Base-by-base conservation (phyloP, 2,329 filamentous ascomycete genomes). In the Penicillium corylophilum region DNA sequence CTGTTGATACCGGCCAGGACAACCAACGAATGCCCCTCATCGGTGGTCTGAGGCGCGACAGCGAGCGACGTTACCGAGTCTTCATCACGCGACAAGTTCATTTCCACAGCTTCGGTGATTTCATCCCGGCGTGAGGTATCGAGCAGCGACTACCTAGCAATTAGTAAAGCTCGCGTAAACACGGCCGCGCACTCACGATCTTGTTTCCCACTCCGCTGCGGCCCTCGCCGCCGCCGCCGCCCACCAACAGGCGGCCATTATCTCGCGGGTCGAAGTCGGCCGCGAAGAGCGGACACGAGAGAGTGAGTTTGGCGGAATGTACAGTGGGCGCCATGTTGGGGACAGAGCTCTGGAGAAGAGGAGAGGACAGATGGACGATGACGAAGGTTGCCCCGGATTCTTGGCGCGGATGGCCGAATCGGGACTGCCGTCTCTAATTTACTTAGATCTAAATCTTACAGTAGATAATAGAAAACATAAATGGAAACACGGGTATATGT, bases 181-280 rank as follows among this genome's bases (percentile, higher is more conserved):
- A 24, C 44, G 22, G 18, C 42, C 20, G 10, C n/a, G 42, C 48
- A 41, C 85, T 67, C 74, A 88, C 88, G 65, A 96, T 90, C 73
- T 90, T 90, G 77, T 96, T 96, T 50, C 86, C 85, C 20, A 96
- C 89, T 40, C 90, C 91, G 60, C 84, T 90, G 59, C 84, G 83
- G 44, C 88, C 85, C 58, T 89, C 85, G 45, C 93, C 93, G 59
- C 93, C 93, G 55, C 93, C 93, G 46, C 93, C 93, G 54, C 87
- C 90, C 33, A 96, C 89, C 8, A 96, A 77, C 22, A 96, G 79
- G 57, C 86, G 85, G 57, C 82, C 82, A 53, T 86, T 81, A 75
- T 95, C 85, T 64, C 87, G 82, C 46, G 88, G 89, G 67, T 95
- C 90, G 71, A 95, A 96, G 67, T 91, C 91, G 69, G 90, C 88